Base-by-base conservation (phyloP, 441 rosid species). In the Erysimum cheiri region DNA sequence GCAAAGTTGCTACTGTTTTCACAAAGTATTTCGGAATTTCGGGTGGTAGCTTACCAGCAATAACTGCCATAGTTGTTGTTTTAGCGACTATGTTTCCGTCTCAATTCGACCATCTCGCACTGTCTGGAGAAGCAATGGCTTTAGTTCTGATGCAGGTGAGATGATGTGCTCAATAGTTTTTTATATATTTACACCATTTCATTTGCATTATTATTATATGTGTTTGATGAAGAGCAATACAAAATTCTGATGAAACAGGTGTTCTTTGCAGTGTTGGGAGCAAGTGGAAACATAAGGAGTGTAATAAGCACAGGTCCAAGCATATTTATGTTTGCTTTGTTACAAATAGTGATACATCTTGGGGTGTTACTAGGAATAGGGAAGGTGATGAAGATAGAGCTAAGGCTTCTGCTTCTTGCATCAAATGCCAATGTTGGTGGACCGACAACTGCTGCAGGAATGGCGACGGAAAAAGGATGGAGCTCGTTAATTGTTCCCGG, bases 401-500 rank as follows among this genome's bases (percentile, higher is more conserved):
- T 67, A 58, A 84, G 82, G 79, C 76, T 82, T 47, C 74, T 89
- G 73, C 94, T 92, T 64, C 43, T 92, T 12, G 95, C 98, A 60
- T 92, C 95, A 43, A 90, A 88, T 80, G 98, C 98, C 5, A 92
- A 88, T 60, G 88, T 92, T 6, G 98, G 98, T 17, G 97, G 98
- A 44, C 98, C 97, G 1, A 90, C 96, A 37, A 90, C 98, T 2
- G 96, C 98, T 15, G 87, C 91, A 3, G 91, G 93, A 67, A 93
- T 93, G 96, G 97, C 93, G 28, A 90, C 96, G 0, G 91, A 92
- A 17, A 90, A 93, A 78, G 93, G 92, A 36, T 88, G 92, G 97
- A 67, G 28, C 64, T 86, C 93, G 41, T 61, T 90, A 81, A 77
- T 85, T 4, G 82, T 90, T 78, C 92, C 97, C 4, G 88, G 91